Evolutionary conservation across 2,329 filamentous ascomycete genomes (phyloP).

Genomic region (Myriangium duriaei): DNA sequence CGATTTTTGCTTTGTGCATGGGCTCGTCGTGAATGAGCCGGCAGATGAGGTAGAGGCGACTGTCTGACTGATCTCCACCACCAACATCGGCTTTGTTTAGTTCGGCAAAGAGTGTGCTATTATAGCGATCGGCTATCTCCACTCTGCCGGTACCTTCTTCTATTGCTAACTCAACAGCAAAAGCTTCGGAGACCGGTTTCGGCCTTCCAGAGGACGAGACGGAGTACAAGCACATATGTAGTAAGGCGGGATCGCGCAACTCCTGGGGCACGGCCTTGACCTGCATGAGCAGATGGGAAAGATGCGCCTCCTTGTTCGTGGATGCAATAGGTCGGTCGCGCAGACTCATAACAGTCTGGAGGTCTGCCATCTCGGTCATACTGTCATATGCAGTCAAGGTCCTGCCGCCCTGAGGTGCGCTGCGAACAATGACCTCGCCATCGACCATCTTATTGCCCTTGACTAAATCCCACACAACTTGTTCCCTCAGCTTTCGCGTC

Average conservation of each 20-base stretch:
- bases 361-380: slow-evolving; percentile 74
- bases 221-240: slow-evolving; percentile 67
- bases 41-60: slow-evolving; percentile 71
- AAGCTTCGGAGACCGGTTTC: slow-evolving; percentile 68
- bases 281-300: slow-evolving; percentile 75
- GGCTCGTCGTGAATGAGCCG: slow-evolving; percentile 56
- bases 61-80: slow-evolving; percentile 50
- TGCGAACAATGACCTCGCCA: slow-evolving; percentile 88
- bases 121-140: slow-evolving; percentile 51
- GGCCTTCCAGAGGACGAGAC: slow-evolving; percentile 53
- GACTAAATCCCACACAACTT: slow-evolving; percentile 91
- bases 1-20: slow-evolving; percentile 10
- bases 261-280: slow-evolving; percentile 71
- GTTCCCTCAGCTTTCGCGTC: slow-evolving; percentile 66
- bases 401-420: slow-evolving; percentile 68
- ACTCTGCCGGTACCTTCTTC: slow-evolving; percentile 54
- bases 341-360: slow-evolving; percentile 94
- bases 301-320: slow-evolving; percentile 53
- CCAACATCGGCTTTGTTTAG: slow-evolving; percentile 63
- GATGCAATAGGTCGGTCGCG: slow-evolving; percentile 68
- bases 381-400: slow-evolving; percentile 88
- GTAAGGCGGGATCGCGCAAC: slow-evolving; percentile 58
- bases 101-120: slow-evolving; percentile 81
- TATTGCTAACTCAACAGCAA: slow-evolving; percentile 62
- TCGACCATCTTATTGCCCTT: slow-evolving; percentile 87